Evolutionary conservation across 139 green algal species (phyloP).

Genomic region (Micractinium conductrix): DNA sequence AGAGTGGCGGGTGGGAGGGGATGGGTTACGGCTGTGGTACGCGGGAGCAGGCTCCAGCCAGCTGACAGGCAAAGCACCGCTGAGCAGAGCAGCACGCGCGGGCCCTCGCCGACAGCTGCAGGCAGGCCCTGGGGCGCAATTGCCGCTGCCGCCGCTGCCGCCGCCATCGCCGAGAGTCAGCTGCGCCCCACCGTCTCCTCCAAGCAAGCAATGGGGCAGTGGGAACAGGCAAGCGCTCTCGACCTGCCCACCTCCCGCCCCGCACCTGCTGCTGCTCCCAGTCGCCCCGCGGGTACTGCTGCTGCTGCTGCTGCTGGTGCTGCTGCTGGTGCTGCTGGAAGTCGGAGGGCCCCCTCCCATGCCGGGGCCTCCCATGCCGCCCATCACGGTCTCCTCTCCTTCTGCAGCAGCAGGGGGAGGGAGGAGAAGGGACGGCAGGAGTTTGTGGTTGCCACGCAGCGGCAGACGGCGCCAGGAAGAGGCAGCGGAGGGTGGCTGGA

Average conservation of each 20-base stretch:
- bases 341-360: background rate
- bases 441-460: too few species aligned
- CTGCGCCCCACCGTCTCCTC: too few species aligned
- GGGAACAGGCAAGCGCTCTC: too few species aligned
- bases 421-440: background rate
- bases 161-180: too few species aligned
- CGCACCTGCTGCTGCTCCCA: conserved; percentile 26
- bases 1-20: too few species aligned
- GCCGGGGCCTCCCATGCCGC: too few species aligned
- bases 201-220: too few species aligned
- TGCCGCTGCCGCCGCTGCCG: background rate
- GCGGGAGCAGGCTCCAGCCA: too few species aligned
- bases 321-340: background rate
- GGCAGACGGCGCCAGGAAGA: too few species aligned
- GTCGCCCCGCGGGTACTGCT: conserved; percentile 1
- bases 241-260: background rate
- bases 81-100: too few species aligned
- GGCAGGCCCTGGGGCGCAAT: background rate
- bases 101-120: background rate
- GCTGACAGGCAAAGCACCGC: too few species aligned
- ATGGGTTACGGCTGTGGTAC: too few species aligned
- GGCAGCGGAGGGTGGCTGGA: background rate
- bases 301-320: background rate
- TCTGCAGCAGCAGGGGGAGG: background rate
- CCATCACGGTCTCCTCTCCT: background rate